Conservation (phyloP, 148 eudicot genomes). For the Oxyria digyna region DNA sequence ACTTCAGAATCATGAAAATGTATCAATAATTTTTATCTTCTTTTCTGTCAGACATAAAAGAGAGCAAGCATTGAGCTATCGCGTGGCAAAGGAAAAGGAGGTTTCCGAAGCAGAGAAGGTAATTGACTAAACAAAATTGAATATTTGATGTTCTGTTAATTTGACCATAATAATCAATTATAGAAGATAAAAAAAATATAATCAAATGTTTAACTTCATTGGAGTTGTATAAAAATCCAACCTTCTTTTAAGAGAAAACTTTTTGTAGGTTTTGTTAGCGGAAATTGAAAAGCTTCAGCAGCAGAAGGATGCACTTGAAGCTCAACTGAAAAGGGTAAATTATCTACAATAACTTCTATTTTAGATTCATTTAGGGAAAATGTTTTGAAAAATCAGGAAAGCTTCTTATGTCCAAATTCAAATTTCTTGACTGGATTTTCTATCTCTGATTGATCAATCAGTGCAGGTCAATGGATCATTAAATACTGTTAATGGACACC, state of each 20-base stretch:
- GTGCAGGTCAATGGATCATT: slow-evolving; percentile 30
- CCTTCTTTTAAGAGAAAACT: neutral
- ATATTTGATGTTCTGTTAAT: neutral
- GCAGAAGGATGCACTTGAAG: slow-evolving; percentile 34
- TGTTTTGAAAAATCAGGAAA: too few species aligned
- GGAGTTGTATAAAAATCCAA: neutral
- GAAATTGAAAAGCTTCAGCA: slow-evolving; percentile 32
- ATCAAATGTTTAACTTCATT: neutral
- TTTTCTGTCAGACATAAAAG: slow-evolving; percentile 26
- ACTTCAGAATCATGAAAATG: neutral
- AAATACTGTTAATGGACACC: slow-evolving; percentile 22
- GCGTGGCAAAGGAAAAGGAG: slow-evolving; percentile 22
- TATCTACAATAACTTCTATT: neutral
- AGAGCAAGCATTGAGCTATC: slow-evolving; percentile 33
- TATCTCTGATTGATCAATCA: slow-evolving; percentile 8
- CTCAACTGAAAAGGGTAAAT: slow-evolving; percentile 25
- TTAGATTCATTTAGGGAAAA: neutral
- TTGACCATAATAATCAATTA: neutral
- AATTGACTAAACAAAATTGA: neutral
- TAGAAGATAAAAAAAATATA: too few species aligned
- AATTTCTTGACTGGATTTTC: slow-evolving; percentile 2
- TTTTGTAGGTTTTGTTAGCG: slow-evolving; percentile 25
- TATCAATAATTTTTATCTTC: neutral
- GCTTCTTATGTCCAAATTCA: neutral
- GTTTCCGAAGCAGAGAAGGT: slow-evolving; percentile 39